Evolutionary conservation across 495 filamentous ascomycete species (phyloP).

Genomic region (Podospora conica): DNA sequence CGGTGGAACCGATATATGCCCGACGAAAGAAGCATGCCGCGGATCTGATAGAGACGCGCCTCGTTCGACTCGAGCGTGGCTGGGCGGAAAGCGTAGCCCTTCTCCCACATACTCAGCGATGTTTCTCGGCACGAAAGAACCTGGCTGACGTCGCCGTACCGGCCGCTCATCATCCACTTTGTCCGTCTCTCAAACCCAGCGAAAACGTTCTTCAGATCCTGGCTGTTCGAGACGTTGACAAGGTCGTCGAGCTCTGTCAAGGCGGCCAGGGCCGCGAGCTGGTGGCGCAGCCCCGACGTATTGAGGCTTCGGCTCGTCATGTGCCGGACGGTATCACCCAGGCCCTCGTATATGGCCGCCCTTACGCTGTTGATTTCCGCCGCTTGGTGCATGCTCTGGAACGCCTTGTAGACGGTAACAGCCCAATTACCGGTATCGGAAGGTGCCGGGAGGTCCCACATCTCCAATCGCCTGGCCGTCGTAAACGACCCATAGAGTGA

Average conservation of each 20-base stretch:
- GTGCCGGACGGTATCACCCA: conserved; percentile 56
- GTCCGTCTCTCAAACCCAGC: conserved; percentile 57
- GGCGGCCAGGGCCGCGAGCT: conserved; percentile 66
- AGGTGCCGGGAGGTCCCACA: conserved; percentile 86
- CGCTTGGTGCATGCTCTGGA: conserved; percentile 71
- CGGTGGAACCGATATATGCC: conserved; percentile 69
- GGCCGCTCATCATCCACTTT: conserved; percentile 73
- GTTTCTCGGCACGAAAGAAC: conserved; percentile 78
- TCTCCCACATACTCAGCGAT: conserved; percentile 71
- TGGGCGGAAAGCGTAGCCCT: conserved; percentile 55
- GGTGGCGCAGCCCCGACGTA: conserved; percentile 53
- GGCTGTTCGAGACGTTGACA: conserved; percentile 49
- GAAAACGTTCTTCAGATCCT: conserved; percentile 58
- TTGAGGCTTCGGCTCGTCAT: conserved; percentile 51
- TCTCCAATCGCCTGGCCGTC: conserved; percentile 79
- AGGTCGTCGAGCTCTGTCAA: conserved; percentile 79
- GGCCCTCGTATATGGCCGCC: conserved; percentile 52
- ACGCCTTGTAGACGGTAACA: conserved; percentile 67
- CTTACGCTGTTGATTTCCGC: conserved; percentile 46
- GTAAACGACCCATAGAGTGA: conserved; percentile 64
- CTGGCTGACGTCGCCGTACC: conserved; percentile 73
- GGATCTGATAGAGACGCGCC: conserved; percentile 65
- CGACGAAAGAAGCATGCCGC: conserved; percentile 65
- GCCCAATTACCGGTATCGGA: conserved; percentile 52
- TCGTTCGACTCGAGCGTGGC: conserved; percentile 53